These are phyloP conservation scores for Nothophoma quercina DNA, from an alignment of 2,329 filamentous ascomycete genomes.

Conservation along the genomic window DNA sequence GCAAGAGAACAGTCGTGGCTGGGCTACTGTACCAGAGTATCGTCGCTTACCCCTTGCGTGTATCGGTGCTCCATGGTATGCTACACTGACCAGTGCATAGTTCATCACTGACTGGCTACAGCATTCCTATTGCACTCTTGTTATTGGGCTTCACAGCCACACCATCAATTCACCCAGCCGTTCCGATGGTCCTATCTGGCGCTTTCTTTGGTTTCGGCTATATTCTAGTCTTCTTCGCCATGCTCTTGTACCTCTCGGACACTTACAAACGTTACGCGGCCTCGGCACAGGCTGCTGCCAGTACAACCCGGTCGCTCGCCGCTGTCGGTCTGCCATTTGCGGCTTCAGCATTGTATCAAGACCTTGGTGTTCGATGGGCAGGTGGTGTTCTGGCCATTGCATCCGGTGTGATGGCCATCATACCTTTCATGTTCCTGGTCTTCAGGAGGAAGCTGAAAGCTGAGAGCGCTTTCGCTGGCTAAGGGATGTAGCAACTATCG, in stretches of 20 bases:
- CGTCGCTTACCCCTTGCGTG: slow-evolving; percentile 73
- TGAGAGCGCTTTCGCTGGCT: slow-evolving; percentile 6
- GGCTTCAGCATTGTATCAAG: slow-evolving; percentile 1
- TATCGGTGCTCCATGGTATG: slow-evolving; percentile 66
- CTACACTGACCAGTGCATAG: not conserved
- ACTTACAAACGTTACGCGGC: slow-evolving; percentile 73
- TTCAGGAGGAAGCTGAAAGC: slow-evolving; percentile 3
- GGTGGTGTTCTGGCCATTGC: not conserved
- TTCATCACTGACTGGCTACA: not conserved
- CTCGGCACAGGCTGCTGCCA: slow-evolving; percentile 55
- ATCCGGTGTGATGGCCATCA: slow-evolving; percentile 7
- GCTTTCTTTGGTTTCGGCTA: slow-evolving; percentile 62
- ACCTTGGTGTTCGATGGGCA: slow-evolving; percentile 3
- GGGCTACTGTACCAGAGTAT: slow-evolving; percentile 61
- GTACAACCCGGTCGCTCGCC: slow-evolving; percentile 6
- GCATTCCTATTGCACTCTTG: slow-evolving; percentile 7
- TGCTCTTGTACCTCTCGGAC: slow-evolving; percentile 40
- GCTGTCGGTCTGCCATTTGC: slow-evolving; percentile 7
- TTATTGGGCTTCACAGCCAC: slow-evolving; percentile 12
- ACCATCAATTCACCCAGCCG: slow-evolving; percentile 25
- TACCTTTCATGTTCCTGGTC: slow-evolving; percentile 5
- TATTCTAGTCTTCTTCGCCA: slow-evolving; percentile 66
- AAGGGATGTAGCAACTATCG: not conserved
- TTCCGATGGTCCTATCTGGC: slow-evolving; percentile 49
- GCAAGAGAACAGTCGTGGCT: not conserved